Percentiles rank a stretch among this genome's conserved stretches.
phyloP scores from a whole-genome alignment of 2,329 filamentous ascomycete genomes.

The Geoglossum cookeanum region DNA sequence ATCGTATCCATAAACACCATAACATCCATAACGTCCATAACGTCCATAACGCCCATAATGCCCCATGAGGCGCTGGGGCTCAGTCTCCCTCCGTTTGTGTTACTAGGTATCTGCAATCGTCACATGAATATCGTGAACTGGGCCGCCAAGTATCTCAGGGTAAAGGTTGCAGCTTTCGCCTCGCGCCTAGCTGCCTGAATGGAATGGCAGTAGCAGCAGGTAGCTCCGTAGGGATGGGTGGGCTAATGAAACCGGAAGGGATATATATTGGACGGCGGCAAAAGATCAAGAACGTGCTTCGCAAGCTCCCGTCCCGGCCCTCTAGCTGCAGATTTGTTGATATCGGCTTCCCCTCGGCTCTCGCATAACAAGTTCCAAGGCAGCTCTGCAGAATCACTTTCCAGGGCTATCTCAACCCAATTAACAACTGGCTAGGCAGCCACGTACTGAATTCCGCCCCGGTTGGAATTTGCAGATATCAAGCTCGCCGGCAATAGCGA shows the following conservation, averaged over 20 bases:
- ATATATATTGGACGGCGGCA: neutral
- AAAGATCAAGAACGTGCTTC: neutral
- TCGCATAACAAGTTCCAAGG: neutral
- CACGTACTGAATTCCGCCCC: neutral
- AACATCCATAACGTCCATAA: no score
- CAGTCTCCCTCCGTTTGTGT: no score
- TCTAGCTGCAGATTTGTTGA: neutral
- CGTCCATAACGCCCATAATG: no score
- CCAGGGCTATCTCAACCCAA: neutral
- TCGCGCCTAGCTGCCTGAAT: neutral
- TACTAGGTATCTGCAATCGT: neutral
- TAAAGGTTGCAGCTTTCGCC: neutral
- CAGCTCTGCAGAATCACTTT: neutral
- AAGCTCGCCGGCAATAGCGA: no score
- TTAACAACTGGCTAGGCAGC: neutral
- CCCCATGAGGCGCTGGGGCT: no score
- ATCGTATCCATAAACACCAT: no score
- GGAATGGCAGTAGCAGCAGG: no score
- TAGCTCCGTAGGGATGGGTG: no score
- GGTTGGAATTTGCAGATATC: no score
- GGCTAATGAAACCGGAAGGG: neutral
- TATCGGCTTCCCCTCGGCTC: neutral
- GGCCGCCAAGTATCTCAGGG: neutral
- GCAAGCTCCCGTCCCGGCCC: neutral
- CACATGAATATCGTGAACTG: neutral